Percentiles rank a stretch among this genome's conserved stretches.
Conservation (phyloP, 768 basidiomycete species). For the Tricholoma hemisulphureum region DNA sequence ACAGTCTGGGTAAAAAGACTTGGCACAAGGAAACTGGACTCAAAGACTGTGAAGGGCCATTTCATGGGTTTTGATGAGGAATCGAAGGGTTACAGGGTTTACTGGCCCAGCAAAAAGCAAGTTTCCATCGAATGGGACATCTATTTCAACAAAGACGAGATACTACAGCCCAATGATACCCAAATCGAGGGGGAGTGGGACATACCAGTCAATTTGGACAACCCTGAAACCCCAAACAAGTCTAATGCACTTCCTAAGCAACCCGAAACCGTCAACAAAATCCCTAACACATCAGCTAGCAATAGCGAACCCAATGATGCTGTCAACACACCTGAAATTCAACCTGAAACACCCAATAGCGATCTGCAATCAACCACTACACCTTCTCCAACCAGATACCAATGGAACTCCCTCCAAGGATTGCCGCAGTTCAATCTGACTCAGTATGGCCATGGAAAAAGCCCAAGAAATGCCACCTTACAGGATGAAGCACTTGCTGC, state of each 20-base stretch:
- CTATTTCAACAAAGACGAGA: conserved; percentile 16
- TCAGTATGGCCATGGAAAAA: no score
- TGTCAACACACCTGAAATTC: neutral
- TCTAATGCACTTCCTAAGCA: no score
- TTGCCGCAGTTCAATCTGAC: neutral
- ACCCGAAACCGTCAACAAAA: neutral
- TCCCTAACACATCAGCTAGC: neutral
- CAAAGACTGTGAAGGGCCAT: no score
- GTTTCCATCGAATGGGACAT: neutral
- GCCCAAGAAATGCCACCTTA: no score
- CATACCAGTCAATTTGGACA: neutral
- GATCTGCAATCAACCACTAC: no score
- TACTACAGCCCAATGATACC: neutral
- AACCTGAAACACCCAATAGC: neutral
- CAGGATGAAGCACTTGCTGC: no score
- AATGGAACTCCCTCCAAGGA: neutral
- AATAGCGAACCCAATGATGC: neutral
- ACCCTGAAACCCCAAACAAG: neutral
- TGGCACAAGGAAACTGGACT: no score
- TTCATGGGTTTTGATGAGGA: no score
- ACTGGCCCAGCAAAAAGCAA: no score
- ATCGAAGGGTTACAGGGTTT: no score
- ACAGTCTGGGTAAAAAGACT: neutral
- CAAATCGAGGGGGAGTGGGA: neutral
- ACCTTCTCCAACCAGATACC: no score